Percentiles rank a stretch among this genome's conserved stretches.
These are phyloP conservation scores for Rhodamnia argentea DNA, from an alignment of 345 rosid species.

Conservation along the genomic window DNA sequence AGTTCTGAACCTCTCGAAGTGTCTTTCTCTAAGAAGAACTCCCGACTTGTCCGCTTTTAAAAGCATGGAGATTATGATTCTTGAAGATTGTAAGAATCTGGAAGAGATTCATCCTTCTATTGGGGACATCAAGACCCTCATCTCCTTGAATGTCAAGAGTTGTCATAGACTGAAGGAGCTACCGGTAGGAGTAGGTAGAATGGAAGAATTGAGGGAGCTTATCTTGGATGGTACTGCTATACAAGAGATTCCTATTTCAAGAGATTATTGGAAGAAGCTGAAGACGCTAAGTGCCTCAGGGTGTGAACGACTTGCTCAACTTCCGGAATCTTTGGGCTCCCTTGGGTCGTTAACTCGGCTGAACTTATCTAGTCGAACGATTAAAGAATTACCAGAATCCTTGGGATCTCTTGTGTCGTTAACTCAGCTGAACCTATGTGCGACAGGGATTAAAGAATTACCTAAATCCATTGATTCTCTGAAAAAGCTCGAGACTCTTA, in stretches of 20 bases:
- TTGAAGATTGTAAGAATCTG: not conserved
- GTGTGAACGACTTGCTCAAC: not conserved
- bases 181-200: not conserved
- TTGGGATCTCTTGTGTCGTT: not conserved
- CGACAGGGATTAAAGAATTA: not conserved
- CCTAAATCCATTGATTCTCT: not conserved
- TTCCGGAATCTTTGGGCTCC: not conserved
- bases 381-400: not conserved
- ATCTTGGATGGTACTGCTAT: not conserved
- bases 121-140: not conserved
- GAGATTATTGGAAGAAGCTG: not conserved
- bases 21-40: not conserved
- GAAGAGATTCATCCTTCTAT: not conserved
- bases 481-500: not conserved
- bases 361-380: not conserved
- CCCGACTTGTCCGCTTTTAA: not conserved
- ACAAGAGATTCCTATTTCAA: not conserved
- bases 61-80: not conserved
- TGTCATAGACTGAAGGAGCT: not conserved
- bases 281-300: not conserved
- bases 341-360: not conserved
- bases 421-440: not conserved
- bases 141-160: not conserved
- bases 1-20: not conserved
- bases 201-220: not conserved